A percentile compares a stretch with the other conserved stretches of the same genome.
Conservation (phyloP, 1,284 basidiomycete genomes). For the Irpex sp. region DNA sequence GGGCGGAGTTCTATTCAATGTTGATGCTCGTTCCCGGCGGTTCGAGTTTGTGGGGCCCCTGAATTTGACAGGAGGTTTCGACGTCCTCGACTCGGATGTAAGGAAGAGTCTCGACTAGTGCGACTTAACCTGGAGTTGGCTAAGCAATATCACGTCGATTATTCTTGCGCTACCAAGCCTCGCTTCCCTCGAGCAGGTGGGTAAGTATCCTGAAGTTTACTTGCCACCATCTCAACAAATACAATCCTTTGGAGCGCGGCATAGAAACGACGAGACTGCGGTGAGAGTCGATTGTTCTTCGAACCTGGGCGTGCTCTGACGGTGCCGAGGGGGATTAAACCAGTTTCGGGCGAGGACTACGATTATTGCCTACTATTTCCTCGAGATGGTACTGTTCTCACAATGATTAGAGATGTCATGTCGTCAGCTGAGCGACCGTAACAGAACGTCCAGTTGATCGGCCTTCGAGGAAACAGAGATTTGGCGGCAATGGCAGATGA, state of each 20-base stretch:
- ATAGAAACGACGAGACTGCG: neutral
- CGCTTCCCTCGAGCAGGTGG: too few species aligned
- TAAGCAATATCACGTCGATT: neutral
- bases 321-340: neutral
- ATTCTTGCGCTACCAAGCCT: too few species aligned
- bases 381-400: neutral
- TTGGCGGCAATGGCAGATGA: neutral
- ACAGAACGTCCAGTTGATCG: neutral
- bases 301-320: neutral
- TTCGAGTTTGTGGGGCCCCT: neutral
- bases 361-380: neutral
- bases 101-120: neutral
- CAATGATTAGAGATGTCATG: neutral
- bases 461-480: neutral
- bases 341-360: neutral
- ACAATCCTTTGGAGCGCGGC: neutral
- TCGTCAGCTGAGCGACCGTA: neutral
- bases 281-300: neutral
- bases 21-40: neutral
- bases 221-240: neutral
- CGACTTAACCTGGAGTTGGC: neutral
- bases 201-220: too few species aligned
- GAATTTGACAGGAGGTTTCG: neutral
- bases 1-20: neutral
- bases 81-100: neutral